These are phyloP conservation scores for Kodamaea lidongshanica DNA, from an alignment of 805 yeast species.

Conservation along the genomic window DNA sequence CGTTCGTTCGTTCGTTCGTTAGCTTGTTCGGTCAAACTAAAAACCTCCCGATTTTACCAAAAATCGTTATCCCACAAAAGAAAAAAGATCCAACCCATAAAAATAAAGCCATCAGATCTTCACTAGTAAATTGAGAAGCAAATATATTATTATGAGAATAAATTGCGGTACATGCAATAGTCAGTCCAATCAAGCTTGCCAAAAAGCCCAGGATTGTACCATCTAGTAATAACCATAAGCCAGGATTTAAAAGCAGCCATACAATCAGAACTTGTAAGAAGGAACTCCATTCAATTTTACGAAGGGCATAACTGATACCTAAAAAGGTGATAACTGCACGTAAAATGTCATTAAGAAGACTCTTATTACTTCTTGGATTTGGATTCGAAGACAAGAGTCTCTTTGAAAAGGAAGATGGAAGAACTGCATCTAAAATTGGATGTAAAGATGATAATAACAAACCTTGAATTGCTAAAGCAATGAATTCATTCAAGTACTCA, in stretches of 20 bases:
- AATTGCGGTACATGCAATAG: conserved; percentile 25
- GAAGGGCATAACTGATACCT: conserved; percentile 66
- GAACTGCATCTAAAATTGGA: conserved; percentile 37
- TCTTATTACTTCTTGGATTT: conserved; percentile 23
- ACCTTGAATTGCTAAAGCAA: conserved; percentile 46
- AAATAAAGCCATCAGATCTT: conserved; percentile 36
- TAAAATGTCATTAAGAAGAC: conserved; percentile 30
- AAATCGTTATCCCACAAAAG: conserved; percentile 58
- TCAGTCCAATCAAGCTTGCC: conserved; percentile 29
- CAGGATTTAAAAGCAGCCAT: conserved; percentile 58
- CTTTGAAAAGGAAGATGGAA: conserved; percentile 25
- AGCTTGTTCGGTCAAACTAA: too few species aligned
- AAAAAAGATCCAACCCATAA: conserved; percentile 58
- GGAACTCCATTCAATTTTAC: conserved; percentile 64
- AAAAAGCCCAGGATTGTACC: conserved; percentile 50
- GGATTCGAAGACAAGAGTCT: conserved; percentile 38
- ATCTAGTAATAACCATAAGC: conserved; percentile 62
- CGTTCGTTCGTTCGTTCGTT: too few species aligned
- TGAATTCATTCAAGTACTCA: conserved; percentile 10
- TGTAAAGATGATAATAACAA: conserved; percentile 50
- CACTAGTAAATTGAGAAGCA: conserved; percentile 14
- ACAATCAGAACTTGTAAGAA: conserved; percentile 58
- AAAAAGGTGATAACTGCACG: conserved; percentile 53
- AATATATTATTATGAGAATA: conserved; percentile 23
- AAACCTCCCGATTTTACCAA: conserved; percentile 64